Evolutionary conservation across 2,329 filamentous ascomycete species (phyloP).

Genomic region (Penicillium psychrosexuale): DNA sequence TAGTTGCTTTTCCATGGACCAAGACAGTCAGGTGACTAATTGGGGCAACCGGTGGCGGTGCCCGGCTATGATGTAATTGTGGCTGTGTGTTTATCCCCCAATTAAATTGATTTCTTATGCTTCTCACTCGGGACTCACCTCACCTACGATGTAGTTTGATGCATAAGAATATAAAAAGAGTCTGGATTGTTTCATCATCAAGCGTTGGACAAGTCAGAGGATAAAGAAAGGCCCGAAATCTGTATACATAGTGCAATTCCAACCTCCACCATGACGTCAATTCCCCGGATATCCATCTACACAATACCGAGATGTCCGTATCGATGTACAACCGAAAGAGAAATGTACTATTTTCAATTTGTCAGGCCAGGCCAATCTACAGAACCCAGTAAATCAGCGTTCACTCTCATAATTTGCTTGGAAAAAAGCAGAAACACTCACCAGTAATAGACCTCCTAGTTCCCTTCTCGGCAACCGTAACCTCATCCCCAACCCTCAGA

Average conservation of each 20-base stretch:
- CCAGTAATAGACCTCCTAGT: constrained; percentile 54
- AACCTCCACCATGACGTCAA: not conserved
- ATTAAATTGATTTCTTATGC: not conserved
- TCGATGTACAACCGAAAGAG: not conserved
- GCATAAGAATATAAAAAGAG: not conserved
- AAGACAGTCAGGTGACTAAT: constrained; percentile 16
- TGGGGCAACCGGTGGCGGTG: constrained; percentile 15
- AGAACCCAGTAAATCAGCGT: not conserved
- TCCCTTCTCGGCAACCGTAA: constrained; percentile 52
- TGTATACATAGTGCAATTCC: not conserved
- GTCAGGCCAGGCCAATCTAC: constrained; percentile 37
- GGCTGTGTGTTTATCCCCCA: constrained; percentile 9
- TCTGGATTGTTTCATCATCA: not conserved
- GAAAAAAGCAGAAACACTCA: constrained; percentile 36
- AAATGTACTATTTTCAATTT: constrained; percentile 12
- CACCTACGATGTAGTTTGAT: not conserved
- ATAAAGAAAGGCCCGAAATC: not conserved
- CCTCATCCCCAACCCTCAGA: constrained; percentile 56
- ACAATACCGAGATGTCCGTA: not conserved
- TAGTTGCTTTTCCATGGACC: constrained; percentile 17
- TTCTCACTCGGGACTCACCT: not conserved
- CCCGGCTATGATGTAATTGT: constrained; percentile 15
- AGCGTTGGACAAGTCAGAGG: too few relatives aligned
- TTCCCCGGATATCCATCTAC: not conserved
- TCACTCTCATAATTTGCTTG: not conserved